Evolutionary conservation across 306 rosid species (phyloP).

Genomic region (Trifolium repens): DNA sequence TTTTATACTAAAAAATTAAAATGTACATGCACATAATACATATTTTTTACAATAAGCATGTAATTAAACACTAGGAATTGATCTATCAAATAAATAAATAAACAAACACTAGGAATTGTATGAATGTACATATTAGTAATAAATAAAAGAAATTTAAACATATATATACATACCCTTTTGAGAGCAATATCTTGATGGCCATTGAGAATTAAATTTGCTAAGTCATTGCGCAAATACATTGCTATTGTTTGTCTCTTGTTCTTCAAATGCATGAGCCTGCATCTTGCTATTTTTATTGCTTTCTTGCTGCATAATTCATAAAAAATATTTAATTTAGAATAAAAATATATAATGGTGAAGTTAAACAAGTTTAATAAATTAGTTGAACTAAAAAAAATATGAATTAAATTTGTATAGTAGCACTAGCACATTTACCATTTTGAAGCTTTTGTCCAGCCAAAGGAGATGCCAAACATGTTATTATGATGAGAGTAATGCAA

Average conservation of each 20-base stretch:
- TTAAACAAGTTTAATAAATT: neutral
- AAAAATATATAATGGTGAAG: neutral
- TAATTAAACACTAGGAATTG: neutral
- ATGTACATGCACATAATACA: neutral
- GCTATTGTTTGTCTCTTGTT: constrained; percentile 14
- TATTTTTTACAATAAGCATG: neutral
- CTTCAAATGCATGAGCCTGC: neutral
- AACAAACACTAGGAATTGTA: neutral
- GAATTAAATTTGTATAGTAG: neutral
- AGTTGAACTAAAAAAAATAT: neutral
- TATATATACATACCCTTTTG: neutral
- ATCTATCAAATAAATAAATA: neutral
- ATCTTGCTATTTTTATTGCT: constrained; percentile 8
- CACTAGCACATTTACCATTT: neutral
- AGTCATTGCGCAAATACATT: neutral
- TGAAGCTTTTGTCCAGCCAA: constrained; percentile 19
- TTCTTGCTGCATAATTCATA: neutral
- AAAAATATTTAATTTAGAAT: neutral
- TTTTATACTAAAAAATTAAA: neutral
- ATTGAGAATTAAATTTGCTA: neutral
- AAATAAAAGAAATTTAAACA: too few species aligned
- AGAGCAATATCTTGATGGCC: neutral
- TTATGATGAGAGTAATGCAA: neutral
- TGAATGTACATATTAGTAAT: too few species aligned
- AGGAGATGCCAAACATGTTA: neutral